Percentiles rank a stretch among this genome's conserved stretches.
Conservation (phyloP, 2,329 filamentous ascomycete species). For the Fusarium solani-melongenae region DNA sequence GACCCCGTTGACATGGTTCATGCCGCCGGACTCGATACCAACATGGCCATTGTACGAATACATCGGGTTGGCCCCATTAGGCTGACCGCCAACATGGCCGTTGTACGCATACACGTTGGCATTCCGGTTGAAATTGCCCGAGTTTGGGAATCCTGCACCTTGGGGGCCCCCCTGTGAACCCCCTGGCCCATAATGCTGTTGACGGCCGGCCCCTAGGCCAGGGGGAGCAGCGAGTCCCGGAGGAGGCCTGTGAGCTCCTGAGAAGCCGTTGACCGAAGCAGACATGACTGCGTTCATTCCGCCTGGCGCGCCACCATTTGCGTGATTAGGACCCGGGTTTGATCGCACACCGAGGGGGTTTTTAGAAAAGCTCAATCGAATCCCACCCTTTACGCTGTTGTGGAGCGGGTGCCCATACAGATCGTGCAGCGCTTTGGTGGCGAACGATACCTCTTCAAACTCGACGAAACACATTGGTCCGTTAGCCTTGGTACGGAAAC, state of each 20-base stretch:
- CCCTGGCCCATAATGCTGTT: conserved; percentile 37
- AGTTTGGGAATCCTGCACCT: conserved; percentile 28
- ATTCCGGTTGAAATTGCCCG: conserved; percentile 40
- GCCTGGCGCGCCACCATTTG: conserved; percentile 55
- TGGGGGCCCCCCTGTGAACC: conserved; percentile 32
- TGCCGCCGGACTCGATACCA: neutral
- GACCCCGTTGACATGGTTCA: neutral
- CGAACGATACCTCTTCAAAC: conserved; percentile 92
- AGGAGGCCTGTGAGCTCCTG: conserved; percentile 79
- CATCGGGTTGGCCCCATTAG: conserved; percentile 39
- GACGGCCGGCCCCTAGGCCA: conserved; percentile 62
- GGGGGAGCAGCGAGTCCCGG: conserved; percentile 83
- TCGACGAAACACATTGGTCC: conserved; percentile 99
- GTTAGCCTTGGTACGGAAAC: conserved; percentile 93
- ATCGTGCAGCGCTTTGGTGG: conserved; percentile 90
- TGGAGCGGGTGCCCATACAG: conserved; percentile 88
- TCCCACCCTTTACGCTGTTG: conserved; percentile 94
- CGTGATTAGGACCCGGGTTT: conserved; percentile 68
- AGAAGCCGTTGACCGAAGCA: conserved; percentile 68
- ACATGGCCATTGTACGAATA: conserved; percentile 10
- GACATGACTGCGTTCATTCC: conserved; percentile 69
- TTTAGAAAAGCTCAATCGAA: conserved; percentile 96
- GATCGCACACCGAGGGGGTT: conserved; percentile 94
- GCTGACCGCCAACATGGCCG: conserved; percentile 12
- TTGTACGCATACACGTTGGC: conserved; percentile 26